A percentile compares a stretch with the other conserved stretches of the same genome.
Conservation (phyloP, 306 rosid species). For the Castanea crenata region DNA sequence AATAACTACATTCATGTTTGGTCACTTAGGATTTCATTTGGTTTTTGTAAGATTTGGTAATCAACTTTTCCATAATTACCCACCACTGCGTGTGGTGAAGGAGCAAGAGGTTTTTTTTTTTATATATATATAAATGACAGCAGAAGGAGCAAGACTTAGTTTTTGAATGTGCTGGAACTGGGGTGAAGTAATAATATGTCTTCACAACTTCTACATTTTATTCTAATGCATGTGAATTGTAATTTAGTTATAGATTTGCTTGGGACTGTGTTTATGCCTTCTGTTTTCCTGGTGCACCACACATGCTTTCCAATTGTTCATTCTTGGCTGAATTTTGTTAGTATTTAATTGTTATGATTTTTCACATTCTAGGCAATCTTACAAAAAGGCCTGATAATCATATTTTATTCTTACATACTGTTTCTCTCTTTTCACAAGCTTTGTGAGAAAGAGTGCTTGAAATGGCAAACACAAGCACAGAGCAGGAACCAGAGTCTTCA, state of each 20-base stretch:
- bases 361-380: background rate
- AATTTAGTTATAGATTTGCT: background rate
- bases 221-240: background rate
- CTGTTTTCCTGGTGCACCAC: background rate
- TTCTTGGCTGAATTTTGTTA: background rate
- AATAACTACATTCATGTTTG: background rate
- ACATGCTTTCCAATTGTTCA: background rate
- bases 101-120: background rate
- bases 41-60: background rate
- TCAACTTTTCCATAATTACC: too few relatives aligned
- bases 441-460: conserved; percentile 1
- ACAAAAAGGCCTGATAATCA: background rate
- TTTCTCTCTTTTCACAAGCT: conserved; percentile 14
- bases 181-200: background rate
- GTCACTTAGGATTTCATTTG: background rate
- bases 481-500: conserved; percentile 34
- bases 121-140: too few relatives aligned
- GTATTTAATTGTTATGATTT: background rate
- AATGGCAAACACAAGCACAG: conserved; percentile 43
- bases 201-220: background rate
- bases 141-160: background rate
- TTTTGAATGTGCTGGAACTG: background rate
- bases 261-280: background rate
- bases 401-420: conserved; percentile 10
- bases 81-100: too few relatives aligned